phyloP scores from a whole-genome alignment of 352 stramenopile genomes.

The Pythium insidiosum region DNA sequence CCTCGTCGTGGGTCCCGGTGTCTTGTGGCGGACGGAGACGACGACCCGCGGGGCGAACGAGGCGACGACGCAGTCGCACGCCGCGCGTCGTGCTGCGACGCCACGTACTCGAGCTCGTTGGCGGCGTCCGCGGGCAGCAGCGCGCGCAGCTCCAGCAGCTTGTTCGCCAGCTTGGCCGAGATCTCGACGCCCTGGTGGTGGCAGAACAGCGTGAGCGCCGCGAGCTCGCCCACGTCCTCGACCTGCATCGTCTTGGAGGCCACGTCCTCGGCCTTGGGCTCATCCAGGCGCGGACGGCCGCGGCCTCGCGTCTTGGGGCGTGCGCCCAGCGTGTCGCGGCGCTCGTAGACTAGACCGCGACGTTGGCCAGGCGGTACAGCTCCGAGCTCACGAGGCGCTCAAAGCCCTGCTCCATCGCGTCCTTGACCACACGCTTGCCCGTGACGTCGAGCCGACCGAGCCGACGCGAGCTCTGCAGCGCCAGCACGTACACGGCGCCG shows the following conservation, averaged over 20 bases:
- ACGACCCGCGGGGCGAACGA: too few species aligned
- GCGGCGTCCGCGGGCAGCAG: conserved; percentile 23
- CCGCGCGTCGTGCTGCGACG: too few species aligned
- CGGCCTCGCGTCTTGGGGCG: too few species aligned
- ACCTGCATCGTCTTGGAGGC: too few species aligned
- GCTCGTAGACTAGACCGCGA: conserved; percentile 8
- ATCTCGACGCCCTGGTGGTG: conserved; percentile 44
- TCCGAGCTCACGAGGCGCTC: conserved; percentile 14
- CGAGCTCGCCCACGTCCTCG: conserved; percentile 34
- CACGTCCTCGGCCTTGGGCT: neutral
- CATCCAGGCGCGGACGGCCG: conserved; percentile 17
- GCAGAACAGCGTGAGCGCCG: conserved; percentile 41
- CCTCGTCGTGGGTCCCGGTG: too few species aligned
- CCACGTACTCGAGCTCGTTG: conserved; percentile 35
- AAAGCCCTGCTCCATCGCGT: conserved; percentile 49
- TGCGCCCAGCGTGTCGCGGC: neutral
- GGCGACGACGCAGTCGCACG: too few species aligned
- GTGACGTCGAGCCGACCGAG: conserved; percentile 40
- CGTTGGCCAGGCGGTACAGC: conserved; percentile 13
- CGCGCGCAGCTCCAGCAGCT: conserved; percentile 33
- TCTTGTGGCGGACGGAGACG: too few species aligned
- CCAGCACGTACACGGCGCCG: conserved; percentile 62
- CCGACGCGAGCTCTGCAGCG: conserved; percentile 47
- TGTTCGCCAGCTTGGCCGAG: conserved; percentile 21
- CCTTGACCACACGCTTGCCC: conserved; percentile 40